Conservation (phyloP, 345 rosid genomes). For the Eucalyptus sp. region DNA sequence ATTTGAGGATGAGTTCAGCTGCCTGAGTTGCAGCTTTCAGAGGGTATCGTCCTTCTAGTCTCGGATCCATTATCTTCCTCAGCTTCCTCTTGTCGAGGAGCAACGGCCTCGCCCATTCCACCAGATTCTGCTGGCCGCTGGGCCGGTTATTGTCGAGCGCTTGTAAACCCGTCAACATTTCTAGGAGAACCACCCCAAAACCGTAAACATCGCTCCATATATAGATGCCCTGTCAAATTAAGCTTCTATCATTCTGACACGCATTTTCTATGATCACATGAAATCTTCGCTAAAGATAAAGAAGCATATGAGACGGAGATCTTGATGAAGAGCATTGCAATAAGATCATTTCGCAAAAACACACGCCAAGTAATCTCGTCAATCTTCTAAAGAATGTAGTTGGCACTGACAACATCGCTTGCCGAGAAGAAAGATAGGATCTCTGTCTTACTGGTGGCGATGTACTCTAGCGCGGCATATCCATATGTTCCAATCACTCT, state of each 20-base stretch:
- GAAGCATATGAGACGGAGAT: neutral
- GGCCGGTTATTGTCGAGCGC: constrained; percentile 50
- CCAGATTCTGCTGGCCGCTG: constrained; percentile 17
- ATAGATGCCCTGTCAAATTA: constrained; percentile 48
- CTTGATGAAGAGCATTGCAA: neutral
- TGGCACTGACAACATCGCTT: neutral
- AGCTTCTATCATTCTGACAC: neutral
- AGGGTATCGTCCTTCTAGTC: constrained; percentile 42
- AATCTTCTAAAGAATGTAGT: neutral
- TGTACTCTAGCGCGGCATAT: constrained; percentile 84
- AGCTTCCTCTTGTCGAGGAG: constrained; percentile 32
- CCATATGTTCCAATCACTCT: constrained; percentile 75
- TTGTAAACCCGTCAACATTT: constrained; percentile 53
- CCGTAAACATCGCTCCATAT: constrained; percentile 85
- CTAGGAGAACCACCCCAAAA: constrained; percentile 71
- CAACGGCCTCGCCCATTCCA: constrained; percentile 49
- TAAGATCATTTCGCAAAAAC: neutral
- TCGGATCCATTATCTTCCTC: constrained; percentile 54
- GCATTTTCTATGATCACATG: neutral
- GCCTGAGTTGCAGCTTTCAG: constrained; percentile 23
- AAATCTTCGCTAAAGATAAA: neutral
- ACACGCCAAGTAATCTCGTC: neutral
- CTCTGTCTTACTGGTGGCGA: constrained; percentile 48
- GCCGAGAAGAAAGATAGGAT: neutral
- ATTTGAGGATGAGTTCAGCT: constrained; percentile 38